These are phyloP conservation scores for Prunus mume DNA, from an alignment of 306 rosid genomes.

Conservation along the genomic window DNA sequence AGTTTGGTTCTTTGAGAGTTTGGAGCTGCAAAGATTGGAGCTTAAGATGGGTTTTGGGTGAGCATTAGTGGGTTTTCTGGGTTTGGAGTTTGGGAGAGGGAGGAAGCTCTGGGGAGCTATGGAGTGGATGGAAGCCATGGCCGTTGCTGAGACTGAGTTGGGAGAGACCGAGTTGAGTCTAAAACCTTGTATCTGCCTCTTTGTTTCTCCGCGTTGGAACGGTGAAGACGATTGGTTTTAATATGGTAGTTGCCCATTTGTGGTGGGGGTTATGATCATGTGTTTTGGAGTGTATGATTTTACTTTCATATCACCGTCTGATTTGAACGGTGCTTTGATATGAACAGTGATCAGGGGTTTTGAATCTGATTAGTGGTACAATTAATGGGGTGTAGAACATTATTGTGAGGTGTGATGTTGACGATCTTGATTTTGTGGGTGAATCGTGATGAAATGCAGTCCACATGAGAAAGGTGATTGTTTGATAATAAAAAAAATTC, in stretches of 20 bases:
- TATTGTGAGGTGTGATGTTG: not conserved
- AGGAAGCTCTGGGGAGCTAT: conserved; percentile 53
- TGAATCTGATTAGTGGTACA: not conserved
- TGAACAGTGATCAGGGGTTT: not conserved
- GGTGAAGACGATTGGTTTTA: not conserved
- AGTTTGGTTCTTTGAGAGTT: conserved; percentile 20
- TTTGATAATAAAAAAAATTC: conserved; percentile 11
- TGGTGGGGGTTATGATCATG: not conserved
- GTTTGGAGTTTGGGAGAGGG: conserved; percentile 34
- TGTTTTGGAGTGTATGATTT: not conserved
- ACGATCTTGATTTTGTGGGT: not conserved
- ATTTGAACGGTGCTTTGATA: too few species aligned
- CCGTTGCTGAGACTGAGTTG: conserved; percentile 24
- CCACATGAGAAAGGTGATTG: conserved; percentile 37
- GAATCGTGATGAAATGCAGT: conserved; percentile 12
- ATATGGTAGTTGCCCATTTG: not conserved
- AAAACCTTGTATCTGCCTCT: not conserved
- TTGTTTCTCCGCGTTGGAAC: conserved; percentile 25
- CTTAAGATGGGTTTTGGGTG: conserved; percentile 17
- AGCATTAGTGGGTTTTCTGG: conserved; percentile 21
- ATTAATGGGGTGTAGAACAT: not conserved
- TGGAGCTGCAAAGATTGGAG: conserved; percentile 19
- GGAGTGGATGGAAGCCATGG: conserved; percentile 69
- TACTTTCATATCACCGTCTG: not conserved
- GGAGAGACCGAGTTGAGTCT: conserved; percentile 18